These are phyloP conservation scores for Alopecurus myosuroides DNA, from an alignment of 176 grass and related monocot genomes.

Conservation along the genomic window DNA sequence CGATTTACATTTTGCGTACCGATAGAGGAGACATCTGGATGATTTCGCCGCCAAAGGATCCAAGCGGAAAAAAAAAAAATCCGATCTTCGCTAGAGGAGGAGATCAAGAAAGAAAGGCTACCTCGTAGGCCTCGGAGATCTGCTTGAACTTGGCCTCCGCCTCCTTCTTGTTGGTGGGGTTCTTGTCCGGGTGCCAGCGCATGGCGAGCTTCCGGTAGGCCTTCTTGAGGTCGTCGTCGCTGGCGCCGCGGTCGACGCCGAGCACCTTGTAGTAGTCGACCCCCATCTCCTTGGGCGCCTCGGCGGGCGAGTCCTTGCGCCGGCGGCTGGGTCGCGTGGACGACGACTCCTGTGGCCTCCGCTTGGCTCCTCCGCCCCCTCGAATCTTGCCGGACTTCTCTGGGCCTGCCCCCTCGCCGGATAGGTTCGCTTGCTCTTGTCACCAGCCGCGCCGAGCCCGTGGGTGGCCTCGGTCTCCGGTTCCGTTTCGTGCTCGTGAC, in stretches of 20 bases:
- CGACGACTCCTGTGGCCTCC: conserved; percentile 15
- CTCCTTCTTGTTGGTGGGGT: conserved; percentile 82
- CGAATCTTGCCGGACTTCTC: conserved; percentile 36
- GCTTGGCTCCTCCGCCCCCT: conserved; percentile 41
- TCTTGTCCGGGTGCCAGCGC: conserved; percentile 99
- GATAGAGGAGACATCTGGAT: not conserved
- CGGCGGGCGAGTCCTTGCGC: conserved; percentile 16
- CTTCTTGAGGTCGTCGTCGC: conserved; percentile 89
- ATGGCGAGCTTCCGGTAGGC: conserved; percentile 89
- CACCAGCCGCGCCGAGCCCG: not conserved
- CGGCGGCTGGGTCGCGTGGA: conserved; percentile 20
- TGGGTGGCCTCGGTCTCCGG: not conserved
- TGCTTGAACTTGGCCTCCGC: conserved; percentile 98
- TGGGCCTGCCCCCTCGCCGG: not conserved
- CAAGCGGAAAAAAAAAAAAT: not conserved
- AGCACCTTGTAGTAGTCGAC: conserved; percentile 92
- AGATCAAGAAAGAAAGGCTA: not conserved
- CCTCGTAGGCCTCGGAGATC: conserved; percentile 96
- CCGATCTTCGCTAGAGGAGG: not conserved
- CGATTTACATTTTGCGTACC: not conserved
- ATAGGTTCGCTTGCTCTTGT: not conserved
- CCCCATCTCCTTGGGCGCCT: conserved; percentile 46
- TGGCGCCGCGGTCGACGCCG: conserved; percentile 59
- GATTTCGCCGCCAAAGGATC: not conserved
- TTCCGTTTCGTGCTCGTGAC: not conserved